These are phyloP conservation scores for Scytalidium sp. DNA, from an alignment of 2,329 filamentous ascomycete genomes.

Conservation along the genomic window DNA sequence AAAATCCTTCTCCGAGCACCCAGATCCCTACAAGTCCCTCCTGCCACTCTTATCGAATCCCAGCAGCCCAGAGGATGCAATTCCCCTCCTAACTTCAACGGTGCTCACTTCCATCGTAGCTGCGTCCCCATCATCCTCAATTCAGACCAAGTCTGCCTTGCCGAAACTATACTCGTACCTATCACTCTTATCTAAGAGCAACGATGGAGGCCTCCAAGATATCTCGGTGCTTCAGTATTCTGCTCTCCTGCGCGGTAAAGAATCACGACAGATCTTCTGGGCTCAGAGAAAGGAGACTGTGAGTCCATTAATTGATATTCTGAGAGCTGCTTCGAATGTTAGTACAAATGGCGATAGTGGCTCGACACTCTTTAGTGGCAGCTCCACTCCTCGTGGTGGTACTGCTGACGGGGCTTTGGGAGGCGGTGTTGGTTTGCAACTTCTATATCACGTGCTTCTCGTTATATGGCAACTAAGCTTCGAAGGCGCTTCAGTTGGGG, in stretches of 20 bases:
- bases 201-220: slow-evolving; percentile 88
- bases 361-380: slow-evolving; percentile 60
- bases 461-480: slow-evolving; percentile 98
- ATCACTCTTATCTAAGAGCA: slow-evolving; percentile 75
- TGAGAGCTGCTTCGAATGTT: slow-evolving; percentile 73
- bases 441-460: slow-evolving; percentile 90
- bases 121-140: slow-evolving; percentile 55
- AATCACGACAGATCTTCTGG: slow-evolving; percentile 84
- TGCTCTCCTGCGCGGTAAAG: slow-evolving; percentile 70
- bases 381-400: slow-evolving; percentile 51
- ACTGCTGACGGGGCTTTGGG: slow-evolving; percentile 61
- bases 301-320: slow-evolving; percentile 75
- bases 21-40: slow-evolving; percentile 78
- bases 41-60: slow-evolving; percentile 80
- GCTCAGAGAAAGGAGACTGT: slow-evolving; percentile 83
- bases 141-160: slow-evolving; percentile 64
- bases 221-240: slow-evolving; percentile 94
- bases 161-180: slow-evolving; percentile 84
- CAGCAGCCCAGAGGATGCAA: slow-evolving; percentile 71
- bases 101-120: slow-evolving; percentile 80
- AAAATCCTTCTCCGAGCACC: slow-evolving; percentile 69
- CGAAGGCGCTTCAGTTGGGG: slow-evolving; percentile 70
- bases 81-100: slow-evolving; percentile 85
- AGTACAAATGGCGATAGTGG: slow-evolving; percentile 61
- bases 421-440: slow-evolving; percentile 84